Evolutionary conservation across 495 filamentous ascomycete genomes (phyloP), one percentile per base, ranked within the genome.

Genomic region (Mytilinidion resinicola): DNA sequence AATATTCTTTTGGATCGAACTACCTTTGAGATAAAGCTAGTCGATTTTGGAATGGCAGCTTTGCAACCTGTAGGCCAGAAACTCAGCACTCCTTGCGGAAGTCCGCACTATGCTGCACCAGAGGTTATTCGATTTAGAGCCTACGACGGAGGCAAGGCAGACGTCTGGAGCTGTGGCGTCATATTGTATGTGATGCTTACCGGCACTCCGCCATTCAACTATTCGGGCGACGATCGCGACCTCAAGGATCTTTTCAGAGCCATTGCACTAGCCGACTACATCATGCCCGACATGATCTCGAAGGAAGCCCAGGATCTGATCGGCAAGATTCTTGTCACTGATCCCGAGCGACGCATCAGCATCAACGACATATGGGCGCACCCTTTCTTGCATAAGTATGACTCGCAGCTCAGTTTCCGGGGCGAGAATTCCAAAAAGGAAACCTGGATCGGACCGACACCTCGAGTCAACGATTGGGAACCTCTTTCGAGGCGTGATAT

Each of bases 11-110:
- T 99, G 30, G 88, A 90, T 56, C 71, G 70, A 6, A 71, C 83
- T 11, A 77, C 78, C 20, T 39, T 64, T 38, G 83, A 88, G 44
- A 79, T 96, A 70, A 97, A 97, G 72, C 82, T 99, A 38, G 91
- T 89, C 35, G 93, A 99, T 70, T 99, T 97, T 70, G 92, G 93
- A 15, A 96, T 99, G 90, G 93, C 95, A 15, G 91, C 90, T 11
- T 74, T 97, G 33, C 92, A 96, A 61, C 92, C 95, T 30, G 75
- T 78, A 12, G 81, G 79, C 21, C 82, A 88, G 61, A 82, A 82
- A 72, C 77, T 99, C 37, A 85, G 79, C 38, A 96, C 92, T 0
- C 89, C 91, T 1, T 99, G 93, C 66, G 93, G 93, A 42, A 97
- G 95, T 58, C 92, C 92, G 4, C 93, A 97, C 71, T 97, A 97